Evolutionary conservation across 2,329 filamentous ascomycete species (phyloP).

Genomic region (Colletotrichum graminicola): DNA sequence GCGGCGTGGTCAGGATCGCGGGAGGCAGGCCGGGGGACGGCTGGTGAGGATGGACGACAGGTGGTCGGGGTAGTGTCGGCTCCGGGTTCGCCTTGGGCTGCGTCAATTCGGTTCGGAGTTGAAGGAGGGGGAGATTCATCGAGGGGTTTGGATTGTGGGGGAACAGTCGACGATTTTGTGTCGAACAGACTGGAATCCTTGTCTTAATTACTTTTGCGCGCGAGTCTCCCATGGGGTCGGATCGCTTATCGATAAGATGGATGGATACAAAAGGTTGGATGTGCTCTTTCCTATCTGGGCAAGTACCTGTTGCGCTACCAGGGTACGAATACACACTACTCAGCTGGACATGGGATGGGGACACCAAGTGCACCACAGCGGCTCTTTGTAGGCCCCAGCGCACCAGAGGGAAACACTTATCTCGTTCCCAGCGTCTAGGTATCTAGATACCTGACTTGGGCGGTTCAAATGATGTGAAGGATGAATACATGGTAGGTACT

Average conservation of each 20-base stretch:
- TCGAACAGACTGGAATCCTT: constrained; percentile 29
- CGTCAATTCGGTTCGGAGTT: constrained; percentile 35
- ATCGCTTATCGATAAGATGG: constrained; percentile 36
- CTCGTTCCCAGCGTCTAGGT: neutral
- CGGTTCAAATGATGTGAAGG: too few species aligned
- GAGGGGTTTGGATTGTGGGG: constrained; percentile 38
- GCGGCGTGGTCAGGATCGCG: constrained; percentile 23
- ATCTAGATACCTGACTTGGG: too few species aligned
- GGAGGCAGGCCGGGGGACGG: constrained; percentile 29
- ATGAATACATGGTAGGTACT: too few species aligned
- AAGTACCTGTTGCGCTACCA: neutral
- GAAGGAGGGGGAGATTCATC: constrained; percentile 26
- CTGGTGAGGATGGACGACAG: constrained; percentile 31
- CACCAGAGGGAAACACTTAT: neutral
- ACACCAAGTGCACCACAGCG: neutral
- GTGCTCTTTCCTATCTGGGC: constrained; percentile 32
- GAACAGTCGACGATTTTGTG: constrained; percentile 28
- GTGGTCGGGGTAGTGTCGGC: constrained; percentile 12
- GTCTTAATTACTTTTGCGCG: constrained; percentile 12
- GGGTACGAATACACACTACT: neutral
- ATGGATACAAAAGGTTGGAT: neutral
- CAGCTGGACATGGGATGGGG: neutral
- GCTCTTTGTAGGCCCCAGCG: too few species aligned
- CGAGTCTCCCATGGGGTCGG: constrained; percentile 6
- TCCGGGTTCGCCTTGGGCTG: constrained; percentile 38